Evolutionary conservation across 2,329 filamentous ascomycete genomes (phyloP), one percentile per base, ranked within the genome.

Genomic region (Venturia aucupariae): DNA sequence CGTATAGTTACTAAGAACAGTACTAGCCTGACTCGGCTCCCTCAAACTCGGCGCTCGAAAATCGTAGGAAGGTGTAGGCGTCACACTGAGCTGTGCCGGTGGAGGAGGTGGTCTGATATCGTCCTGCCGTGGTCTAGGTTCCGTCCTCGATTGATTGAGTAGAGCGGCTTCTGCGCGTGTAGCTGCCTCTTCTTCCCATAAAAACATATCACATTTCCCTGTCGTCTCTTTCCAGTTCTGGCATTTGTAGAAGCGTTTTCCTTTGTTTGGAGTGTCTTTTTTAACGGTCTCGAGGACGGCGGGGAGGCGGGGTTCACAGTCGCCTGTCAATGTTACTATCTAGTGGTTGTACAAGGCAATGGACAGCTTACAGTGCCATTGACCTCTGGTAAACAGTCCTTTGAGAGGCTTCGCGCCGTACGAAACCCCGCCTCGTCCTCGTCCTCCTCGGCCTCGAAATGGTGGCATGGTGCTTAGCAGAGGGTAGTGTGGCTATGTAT

Each of bases 211-310:
- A 13, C 39, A 41, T 15, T 41, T 41, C 4, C 39, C 39, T 41
- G 39, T 41, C 2, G 11, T 41, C 39, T 41, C 39, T 41, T 41
- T 41, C 39, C 15, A 41, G 39, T 41, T 41, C 39, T 15, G 39
- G 15, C 39, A 41, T 15, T 41, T 41, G 39, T 41, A 41, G 39
- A 41, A 41, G 11, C 39, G 11, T 17, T 41, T 41, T 1, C 39
- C 39, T 41, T 41, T 41, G 15, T 41, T 86, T 55, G 73, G 72
- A 13, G 80, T 79, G 38, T 80, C 78, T 66, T 86, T 87, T 70
- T 83, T 85, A 1, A 81, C 80, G 68, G 84, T 78, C 66, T 84
- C 81, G 62, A 80, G 81, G 32, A 78, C 75, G 2, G 84, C 83
- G 22, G 80, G 81, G 2, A 81, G 74, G 24, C 81, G 78, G 11